Evolutionary conservation across 1,284 basidiomycete genomes (phyloP), one percentile per base, ranked within the genome.

Genomic region (Xerocomus nothofagi): DNA sequence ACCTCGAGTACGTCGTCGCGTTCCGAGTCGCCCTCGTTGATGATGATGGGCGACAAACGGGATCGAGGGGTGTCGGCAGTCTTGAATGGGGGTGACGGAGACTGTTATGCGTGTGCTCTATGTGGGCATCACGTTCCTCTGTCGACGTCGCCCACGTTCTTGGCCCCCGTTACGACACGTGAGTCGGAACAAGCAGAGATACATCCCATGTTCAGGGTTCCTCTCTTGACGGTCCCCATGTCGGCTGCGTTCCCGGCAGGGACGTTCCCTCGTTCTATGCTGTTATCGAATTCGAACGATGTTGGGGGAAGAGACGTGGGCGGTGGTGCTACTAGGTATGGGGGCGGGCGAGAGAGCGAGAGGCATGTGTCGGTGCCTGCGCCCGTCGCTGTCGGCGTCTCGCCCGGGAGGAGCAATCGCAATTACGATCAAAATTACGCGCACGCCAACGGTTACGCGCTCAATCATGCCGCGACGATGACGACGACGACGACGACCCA

Each of bases 141-240:
- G 15, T 30, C 32, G 17, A 34, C 15, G n/a, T 50, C 46, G 14
- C 44, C 47, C 6, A 3, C 53, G 9, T 7, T 17, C 2, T 37
- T 32, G 6, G 31, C 36, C 7, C 18, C 24, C 4, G 15, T 31
- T 17, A 14, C 32, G 15, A 44, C 24, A 23, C 6, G 6, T 5
- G 53, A 47, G 6, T 23, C 17, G 6, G 38, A 39, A 37, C 30
- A 8, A 2, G 21, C 10, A 12, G 42, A 37, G 17, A 44, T 64
- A 30, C 63, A 68, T 21, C 66, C 65, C 11, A 67, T 68, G 65
- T 68, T 67, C 20, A 58, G 56, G 0, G 53, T 67, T 3, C 62
- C 62, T 6, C 61, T 65, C 15, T 30, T 66, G 33, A 64, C 62
- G 18, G 18, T 62, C 0, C 61, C 64, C n/a, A 27, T 36, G 18